Base-by-base conservation (phyloP, 1,284 basidiomycete species). In the Leucoagaricus sp. region DNA sequence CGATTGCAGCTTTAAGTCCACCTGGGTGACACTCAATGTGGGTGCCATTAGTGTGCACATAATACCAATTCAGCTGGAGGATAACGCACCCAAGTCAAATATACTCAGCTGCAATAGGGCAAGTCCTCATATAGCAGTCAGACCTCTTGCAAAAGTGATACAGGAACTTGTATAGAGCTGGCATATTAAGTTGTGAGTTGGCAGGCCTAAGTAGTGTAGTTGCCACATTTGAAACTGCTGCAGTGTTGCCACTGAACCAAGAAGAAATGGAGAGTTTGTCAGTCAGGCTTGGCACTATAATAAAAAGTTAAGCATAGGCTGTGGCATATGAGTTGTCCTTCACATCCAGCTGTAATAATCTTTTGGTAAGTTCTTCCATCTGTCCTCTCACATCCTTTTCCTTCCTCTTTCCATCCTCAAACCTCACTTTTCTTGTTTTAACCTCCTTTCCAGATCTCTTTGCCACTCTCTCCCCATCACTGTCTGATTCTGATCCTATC, bases 401-500 rank as follows among this genome's bases (percentile, higher is more conserved):
- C 25, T 33, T 25, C 50, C 33, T 21, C 49, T 17, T 29, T 50
- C 34, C 6, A 28, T 52, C 17, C 53, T 33, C 21, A 41, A 38
- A 38, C 47, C 26, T 54, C 44, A 45, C 49, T 33, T 52, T 49
- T 25, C 33, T 53, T 46, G n/a, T 57, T 36, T 34, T 51, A 21
- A 34, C 28, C n/a, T 25, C 29, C 53, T 46, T 28, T 53, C 44
- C 6, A 9, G 9, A 23, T 9, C 10, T 34, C 26, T 57, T 42
- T 40, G 2, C 34, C 8, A 21, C 29, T 17, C 21, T 42, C 15
- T 41, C 19, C 31, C 26, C 17, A 15, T 50, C 28, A 26, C 26
- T 28, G 10, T 29, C 45, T 29, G 23, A 49, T 12, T 55, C 53
- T 26, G 13, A 48, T n/a, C 21, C 26, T 17, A 21, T 25, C n/a